Evolutionary conservation across 805 yeast genomes (phyloP).

Genomic region (Wickerhamomyces silvicola): DNA sequence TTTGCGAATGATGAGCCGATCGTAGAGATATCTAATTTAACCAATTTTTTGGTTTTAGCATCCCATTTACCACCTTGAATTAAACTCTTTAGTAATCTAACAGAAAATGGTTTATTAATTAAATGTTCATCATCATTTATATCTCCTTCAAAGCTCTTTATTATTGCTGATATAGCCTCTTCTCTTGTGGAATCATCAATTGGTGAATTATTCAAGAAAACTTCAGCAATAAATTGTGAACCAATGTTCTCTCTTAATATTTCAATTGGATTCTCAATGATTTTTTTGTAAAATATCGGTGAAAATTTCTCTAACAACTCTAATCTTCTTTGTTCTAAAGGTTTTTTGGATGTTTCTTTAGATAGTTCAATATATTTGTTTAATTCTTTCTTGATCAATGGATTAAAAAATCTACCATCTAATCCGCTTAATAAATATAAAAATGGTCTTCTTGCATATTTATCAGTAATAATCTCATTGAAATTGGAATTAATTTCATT

Average conservation of each 20-base stretch:
- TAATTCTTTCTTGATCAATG: slow-evolving; percentile 56
- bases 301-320: slow-evolving; percentile 63
- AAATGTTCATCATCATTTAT: slow-evolving; percentile 61
- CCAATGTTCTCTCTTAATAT: slow-evolving; percentile 69
- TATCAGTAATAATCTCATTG: slow-evolving; percentile 54
- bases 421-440: slow-evolving; percentile 73
- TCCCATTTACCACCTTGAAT: slow-evolving; percentile 86
- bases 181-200: slow-evolving; percentile 34
- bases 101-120: slow-evolving; percentile 62
- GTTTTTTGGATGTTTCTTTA: slow-evolving; percentile 75
- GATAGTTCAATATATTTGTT: slow-evolving; percentile 54
- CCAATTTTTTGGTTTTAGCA: slow-evolving; percentile 48
- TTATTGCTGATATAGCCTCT: slow-evolving; percentile 48
- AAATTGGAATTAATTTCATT: slow-evolving; percentile 49
- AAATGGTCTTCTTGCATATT: slow-evolving; percentile 85
- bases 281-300: slow-evolving; percentile 54
- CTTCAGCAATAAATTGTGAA: slow-evolving; percentile 75
- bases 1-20: slow-evolving; percentile 57
- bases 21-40: slow-evolving; percentile 37
- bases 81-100: slow-evolving; percentile 67
- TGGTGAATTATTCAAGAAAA: slow-evolving; percentile 50
- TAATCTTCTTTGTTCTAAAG: slow-evolving; percentile 62
- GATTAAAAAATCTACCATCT: slow-evolving; percentile 78
- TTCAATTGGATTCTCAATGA: slow-evolving; percentile 43
- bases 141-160: slow-evolving; percentile 59